Conservation (phyloP, 2,329 filamentous ascomycete genomes). For the Hypoxylon sp. region DNA sequence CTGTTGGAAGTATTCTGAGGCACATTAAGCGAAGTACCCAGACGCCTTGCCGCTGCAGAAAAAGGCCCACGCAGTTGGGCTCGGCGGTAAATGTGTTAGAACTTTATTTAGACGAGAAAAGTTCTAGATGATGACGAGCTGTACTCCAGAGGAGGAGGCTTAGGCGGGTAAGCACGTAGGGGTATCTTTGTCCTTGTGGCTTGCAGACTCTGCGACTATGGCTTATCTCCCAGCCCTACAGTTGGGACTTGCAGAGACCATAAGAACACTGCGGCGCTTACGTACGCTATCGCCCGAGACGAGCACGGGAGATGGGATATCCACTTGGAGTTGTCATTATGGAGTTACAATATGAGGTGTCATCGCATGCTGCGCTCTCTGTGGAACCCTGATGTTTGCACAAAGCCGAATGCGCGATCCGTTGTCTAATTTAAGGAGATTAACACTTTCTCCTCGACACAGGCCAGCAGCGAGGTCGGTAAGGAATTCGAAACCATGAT, state of each 20-base stretch:
- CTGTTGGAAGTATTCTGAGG: neutral
- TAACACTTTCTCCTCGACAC: neutral
- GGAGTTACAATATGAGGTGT: slow-evolving; percentile 1
- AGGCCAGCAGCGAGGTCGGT: neutral
- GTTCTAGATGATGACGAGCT: slow-evolving; percentile 8
- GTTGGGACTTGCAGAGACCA: neutral
- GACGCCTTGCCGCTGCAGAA: neutral
- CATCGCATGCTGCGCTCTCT: slow-evolving; percentile 1
- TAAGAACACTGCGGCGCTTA: slow-evolving; percentile 16
- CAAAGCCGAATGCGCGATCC: neutral
- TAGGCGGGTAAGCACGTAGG: slow-evolving; percentile 13
- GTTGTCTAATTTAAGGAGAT: slow-evolving; percentile 4
- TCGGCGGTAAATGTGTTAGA: slow-evolving; percentile 3
- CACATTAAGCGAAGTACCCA: neutral
- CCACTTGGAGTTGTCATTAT: neutral
- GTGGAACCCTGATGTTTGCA: neutral
- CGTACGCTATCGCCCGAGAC: slow-evolving; percentile 3
- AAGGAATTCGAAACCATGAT: slow-evolving; percentile 3
- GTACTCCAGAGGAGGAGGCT: neutral
- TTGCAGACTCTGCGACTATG: neutral
- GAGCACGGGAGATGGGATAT: neutral
- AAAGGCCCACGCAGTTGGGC: neutral
- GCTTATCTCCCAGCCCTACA: slow-evolving; percentile 1
- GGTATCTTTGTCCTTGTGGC: slow-evolving; percentile 9
- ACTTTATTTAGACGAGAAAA: slow-evolving; percentile 9